These are phyloP conservation scores for Fraxinus floribunda DNA, from an alignment of 305 asterid species.

Conservation along the genomic window DNA sequence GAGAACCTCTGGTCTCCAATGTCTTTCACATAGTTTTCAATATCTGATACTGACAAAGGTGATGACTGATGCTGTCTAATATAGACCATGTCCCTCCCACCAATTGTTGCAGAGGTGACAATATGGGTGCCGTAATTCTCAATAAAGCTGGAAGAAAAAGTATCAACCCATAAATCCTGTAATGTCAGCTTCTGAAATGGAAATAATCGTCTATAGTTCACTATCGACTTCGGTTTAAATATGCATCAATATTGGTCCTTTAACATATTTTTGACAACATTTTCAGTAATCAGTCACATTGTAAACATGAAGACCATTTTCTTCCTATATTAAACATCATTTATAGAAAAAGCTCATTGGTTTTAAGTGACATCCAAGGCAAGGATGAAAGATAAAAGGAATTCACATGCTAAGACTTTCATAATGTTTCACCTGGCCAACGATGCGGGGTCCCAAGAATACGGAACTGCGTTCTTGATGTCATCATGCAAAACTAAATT, in stretches of 20 bases:
- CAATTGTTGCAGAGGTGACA: slow-evolving; percentile 87
- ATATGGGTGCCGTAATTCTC: slow-evolving; percentile 97
- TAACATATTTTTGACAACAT: not conserved
- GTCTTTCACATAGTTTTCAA: slow-evolving; percentile 81
- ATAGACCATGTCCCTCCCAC: slow-evolving; percentile 92
- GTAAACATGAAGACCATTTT: not conserved
- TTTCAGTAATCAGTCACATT: not conserved
- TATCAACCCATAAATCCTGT: slow-evolving; percentile 24
- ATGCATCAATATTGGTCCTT: not conserved
- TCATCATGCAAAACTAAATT: slow-evolving; percentile 63
- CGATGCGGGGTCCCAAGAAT: slow-evolving; percentile 93
- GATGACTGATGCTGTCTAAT: slow-evolving; percentile 89
- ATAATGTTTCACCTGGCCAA: slow-evolving; percentile 69
- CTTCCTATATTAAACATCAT: not conserved
- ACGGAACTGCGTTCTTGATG: slow-evolving; percentile 82
- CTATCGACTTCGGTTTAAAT: not conserved
- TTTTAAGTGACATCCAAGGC: slow-evolving; percentile 5
- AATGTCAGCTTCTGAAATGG: not conserved
- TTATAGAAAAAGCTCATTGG: not conserved
- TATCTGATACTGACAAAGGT: slow-evolving; percentile 66
- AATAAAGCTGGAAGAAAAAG: slow-evolving; percentile 64
- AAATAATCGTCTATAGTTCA: not conserved
- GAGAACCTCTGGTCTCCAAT: slow-evolving; percentile 90
- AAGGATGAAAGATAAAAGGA: not conserved
- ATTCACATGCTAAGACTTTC: not conserved